Evolutionary conservation across 2,329 filamentous ascomycete species (phyloP).

Genomic region (Colletotrichum lupini): DNA sequence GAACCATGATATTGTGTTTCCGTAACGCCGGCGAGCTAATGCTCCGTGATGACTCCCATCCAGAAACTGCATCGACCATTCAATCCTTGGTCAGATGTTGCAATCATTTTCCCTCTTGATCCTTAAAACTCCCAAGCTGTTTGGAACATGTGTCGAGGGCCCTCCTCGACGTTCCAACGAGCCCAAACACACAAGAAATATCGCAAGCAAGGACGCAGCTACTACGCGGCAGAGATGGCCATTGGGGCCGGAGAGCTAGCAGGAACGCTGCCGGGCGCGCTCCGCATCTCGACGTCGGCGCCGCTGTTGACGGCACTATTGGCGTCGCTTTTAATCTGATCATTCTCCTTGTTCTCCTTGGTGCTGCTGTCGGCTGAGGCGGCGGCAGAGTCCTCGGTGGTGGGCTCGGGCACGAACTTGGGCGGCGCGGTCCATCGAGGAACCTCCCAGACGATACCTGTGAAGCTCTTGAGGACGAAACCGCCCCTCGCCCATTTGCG

Average conservation of each 20-base stretch:
- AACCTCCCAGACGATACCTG: conserved; percentile 84
- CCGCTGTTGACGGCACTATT: conserved; percentile 50
- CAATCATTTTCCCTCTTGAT: neutral
- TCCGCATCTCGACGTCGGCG: conserved; percentile 64
- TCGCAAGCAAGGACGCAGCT: neutral
- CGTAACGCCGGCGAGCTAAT: conserved; percentile 30
- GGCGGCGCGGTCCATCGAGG: conserved; percentile 83
- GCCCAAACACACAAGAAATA: neutral
- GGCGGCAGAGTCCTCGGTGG: conserved; percentile 57
- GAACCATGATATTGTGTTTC: conserved; percentile 20
- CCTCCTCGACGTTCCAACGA: neutral
- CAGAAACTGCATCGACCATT: conserved; percentile 5
- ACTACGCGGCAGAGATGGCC: conserved; percentile 58
- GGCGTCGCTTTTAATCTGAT: conserved; percentile 59
- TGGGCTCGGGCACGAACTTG: conserved; percentile 61
- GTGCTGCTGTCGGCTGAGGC: conserved; percentile 64
- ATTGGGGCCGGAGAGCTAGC: conserved; percentile 63
- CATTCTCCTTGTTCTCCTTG: conserved; percentile 75
- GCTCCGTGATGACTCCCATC: conserved; percentile 5
- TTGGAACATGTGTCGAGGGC: neutral
- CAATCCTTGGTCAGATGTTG: conserved; percentile 10
- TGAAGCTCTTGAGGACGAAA: conserved; percentile 91
- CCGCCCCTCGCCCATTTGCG: conserved; percentile 89
- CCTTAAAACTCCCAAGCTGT: conserved; percentile 32
- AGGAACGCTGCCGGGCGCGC: conserved; percentile 59